Evolutionary conservation across 805 yeast species (phyloP), one percentile per base, ranked within the genome.

Genomic region (Saccharomycopsis schoenii): DNA sequence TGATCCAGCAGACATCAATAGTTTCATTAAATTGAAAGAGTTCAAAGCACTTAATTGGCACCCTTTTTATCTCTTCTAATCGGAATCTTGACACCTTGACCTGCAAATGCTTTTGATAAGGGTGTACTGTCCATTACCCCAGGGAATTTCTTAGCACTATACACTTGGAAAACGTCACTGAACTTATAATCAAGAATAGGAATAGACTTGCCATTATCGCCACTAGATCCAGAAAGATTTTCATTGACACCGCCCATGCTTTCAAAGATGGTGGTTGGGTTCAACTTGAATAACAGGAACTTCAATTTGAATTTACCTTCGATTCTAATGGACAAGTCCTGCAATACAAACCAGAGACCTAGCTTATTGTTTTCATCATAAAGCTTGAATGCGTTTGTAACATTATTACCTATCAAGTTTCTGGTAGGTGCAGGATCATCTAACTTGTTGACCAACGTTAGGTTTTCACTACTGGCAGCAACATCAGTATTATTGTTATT

Each of bases 271-370:
- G 64, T 62, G 39, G 63, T 56, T 17, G 66, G 62, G 55, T 52
- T 64, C 21, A 76, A 66, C 58, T 76, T 72, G 37, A 73, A 72
- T 59, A 76, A 71, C 9, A 70, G 67, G 55, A 74, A 70, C 65
- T 71, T 74, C 43, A 76, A 69, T 60, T 68, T 74, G 69, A 72
- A 76, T 24, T 72, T 73, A 37, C 80, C 80, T 62, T 76, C 80
- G 12, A 74, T 73, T 29, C 80, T 70, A 5, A 76, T 74, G 6
- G 77, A 74, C 24, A 76, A 66, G 61, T 76, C 80, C 42, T 75
- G 76, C 55, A 76, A 63, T 6, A 76, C 72, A 62, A 76, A 76
- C 80, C 80, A 76, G 21, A 76, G 72, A 1, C 79, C 78, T 21
- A 68, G 66, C 4, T 68, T 65, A 37, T 72, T 70, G 0, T 69